Base-by-base conservation (phyloP, 2,329 filamentous ascomycete genomes). In the Talaromyces sp. region DNA sequence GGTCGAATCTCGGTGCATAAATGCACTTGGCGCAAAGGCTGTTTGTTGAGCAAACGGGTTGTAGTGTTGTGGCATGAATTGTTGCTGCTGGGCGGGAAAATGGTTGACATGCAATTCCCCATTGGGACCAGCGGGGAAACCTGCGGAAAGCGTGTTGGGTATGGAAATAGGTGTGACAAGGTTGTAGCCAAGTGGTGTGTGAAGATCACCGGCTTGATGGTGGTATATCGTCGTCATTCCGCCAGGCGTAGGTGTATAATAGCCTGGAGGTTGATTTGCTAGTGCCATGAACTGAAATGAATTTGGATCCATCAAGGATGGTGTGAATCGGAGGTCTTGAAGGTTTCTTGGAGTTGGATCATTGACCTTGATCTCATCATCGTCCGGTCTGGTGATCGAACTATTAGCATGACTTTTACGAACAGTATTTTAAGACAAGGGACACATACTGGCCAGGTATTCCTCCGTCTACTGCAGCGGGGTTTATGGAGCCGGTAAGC, bases 291-390 rank as follows among this genome's bases (percentile, higher is more conserved):
- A 97, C 27, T 88, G 87, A 76, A 92, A 92, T 34, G 91, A 91
- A 76, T 90, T 92, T 19, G 92, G 88, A 74, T 98, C 94, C 74
- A 98, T 85, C 65, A 96, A 83, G 25, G 93, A 95, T 3, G 93
- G 92, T 2, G 93, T 96, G 73, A 97, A 93, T 70, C 91, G 87
- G 89, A 93, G 95, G 71, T 97, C 93, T 72, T 90, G 88, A 49
- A 90, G 86, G 19, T 89, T 90, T 75, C 91, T 87, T 5, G 92
- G 92, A 3, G 92, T 96, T 22, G 91, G 90, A 73, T 97, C 92
- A 73, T 91, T 87, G 78, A 95, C 91, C 76, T 91, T 92, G 69
- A 86, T 78, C 65, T 83, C 80, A 43, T 84, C 79, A 51, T 79
- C 76, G 58, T 82, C 80, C 54, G 79, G 75, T 69, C 81, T 84